Conservation (phyloP, 257 asterid genomes). For the Solanum pinnatisectum region DNA sequence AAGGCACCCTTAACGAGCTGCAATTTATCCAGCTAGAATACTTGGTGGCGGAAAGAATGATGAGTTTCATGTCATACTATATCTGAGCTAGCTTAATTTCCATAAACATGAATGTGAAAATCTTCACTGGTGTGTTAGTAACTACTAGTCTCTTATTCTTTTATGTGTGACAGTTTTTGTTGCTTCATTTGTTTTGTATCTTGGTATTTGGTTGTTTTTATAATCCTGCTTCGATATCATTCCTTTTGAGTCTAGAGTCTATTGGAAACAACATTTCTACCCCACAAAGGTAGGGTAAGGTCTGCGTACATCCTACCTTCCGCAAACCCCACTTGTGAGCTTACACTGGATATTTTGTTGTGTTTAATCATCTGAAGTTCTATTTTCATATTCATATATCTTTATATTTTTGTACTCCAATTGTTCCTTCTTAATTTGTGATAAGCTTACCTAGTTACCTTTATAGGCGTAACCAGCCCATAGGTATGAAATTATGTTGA, state of each 20-base stretch:
- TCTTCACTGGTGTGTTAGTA: background rate
- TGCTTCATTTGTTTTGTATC: no score
- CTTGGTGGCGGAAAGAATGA: background rate
- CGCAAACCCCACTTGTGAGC: no score
- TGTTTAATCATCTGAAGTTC: background rate
- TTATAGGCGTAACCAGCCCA: background rate
- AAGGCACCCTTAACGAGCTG: background rate
- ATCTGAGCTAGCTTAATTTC: background rate
- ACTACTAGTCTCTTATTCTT: no score
- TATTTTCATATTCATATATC: background rate
- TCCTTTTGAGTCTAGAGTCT: no score
- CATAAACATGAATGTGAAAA: background rate
- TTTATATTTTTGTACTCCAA: background rate
- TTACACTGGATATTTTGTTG: no score
- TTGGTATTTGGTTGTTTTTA: no score
- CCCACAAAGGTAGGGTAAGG: no score
- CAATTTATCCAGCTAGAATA: background rate
- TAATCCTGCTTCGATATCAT: no score
- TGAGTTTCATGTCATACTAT: background rate
- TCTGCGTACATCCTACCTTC: no score
- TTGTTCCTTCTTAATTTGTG: background rate
- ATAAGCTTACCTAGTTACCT: background rate
- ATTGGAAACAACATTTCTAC: no score
- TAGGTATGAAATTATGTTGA: background rate
- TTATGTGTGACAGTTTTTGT: no score